Base-by-base conservation (phyloP, 2,329 filamentous ascomycete genomes). In the Ceratocystis colombiana region DNA sequence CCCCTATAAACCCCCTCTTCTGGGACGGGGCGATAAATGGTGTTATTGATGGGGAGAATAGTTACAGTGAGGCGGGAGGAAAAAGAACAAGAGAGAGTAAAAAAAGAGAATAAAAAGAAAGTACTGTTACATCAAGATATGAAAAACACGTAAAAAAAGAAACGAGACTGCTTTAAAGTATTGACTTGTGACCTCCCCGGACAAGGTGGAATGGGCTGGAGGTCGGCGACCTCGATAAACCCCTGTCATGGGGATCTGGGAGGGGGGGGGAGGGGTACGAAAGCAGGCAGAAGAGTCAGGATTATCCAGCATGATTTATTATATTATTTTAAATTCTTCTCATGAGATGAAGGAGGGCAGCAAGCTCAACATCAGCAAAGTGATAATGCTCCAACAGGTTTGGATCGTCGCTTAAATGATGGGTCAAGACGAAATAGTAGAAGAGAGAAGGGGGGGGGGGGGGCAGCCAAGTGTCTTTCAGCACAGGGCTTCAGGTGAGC, bases 211-310 rank as follows among this genome's bases (percentile, higher is more conserved):
- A 45, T 55, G 48, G 57, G 63, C 33, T 64, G 28, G 57, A 57
- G 63, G 63, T 64, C 63, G 63, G 48, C 63, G 63, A 59, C 63
- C 63, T 64, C 63, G 50, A 64, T 44, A 33, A 41, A 28, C 22
- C 33, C 63, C 63, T 64, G 30, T 8, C 37, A 5, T 59, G 22
- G 44, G 5, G 20, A 44, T 20, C 28, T 46, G 15, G 5, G 6
- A 20, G 41, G 12, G 8, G n/a, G n/a, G 22, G 20, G 53, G 53
- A 55, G 50, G 53, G 53, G 53, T 57, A 33, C 25, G 25, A 22
- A 57, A 57, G 2, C 22, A 28, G 22, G 25, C 22, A 55, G 30
- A 33, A 33, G 30, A 33, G 30, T 33, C 30, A 33, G 6, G 30
- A 33, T 28, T 7, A 33, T 33, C 30, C 30, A 33, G 30, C 30